Percentiles rank a stretch among this genome's conserved stretches.
These are phyloP conservation scores for Larix kaempferi DNA, from an alignment of 75 land plant species.

Conservation along the genomic window DNA sequence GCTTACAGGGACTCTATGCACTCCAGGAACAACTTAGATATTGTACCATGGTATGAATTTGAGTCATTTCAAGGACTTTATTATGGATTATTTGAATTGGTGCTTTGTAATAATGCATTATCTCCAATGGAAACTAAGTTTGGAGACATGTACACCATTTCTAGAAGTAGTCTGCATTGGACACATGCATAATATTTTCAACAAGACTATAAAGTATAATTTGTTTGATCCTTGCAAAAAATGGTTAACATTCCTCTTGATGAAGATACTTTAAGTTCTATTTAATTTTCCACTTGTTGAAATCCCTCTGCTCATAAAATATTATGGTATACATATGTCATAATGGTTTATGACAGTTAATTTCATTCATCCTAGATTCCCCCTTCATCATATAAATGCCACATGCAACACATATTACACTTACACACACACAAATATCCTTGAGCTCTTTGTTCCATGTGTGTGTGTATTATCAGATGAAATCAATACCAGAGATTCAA, in stretches of 20 bases:
- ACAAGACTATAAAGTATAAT: conserved; percentile 75
- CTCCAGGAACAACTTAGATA: no score
- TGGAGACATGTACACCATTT: conserved; percentile 48
- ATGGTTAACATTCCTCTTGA: conserved; percentile 58
- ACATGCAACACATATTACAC: background rate
- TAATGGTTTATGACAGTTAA: background rate
- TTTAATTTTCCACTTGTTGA: background rate
- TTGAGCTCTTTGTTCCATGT: no score
- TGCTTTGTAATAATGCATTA: conserved; percentile 36
- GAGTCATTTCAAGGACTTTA: no score
- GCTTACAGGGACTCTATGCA: no score
- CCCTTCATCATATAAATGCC: no score
- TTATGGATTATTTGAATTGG: conserved; percentile 44
- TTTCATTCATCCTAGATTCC: no score
- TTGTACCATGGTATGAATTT: no score
- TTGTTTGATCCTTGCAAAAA: conserved; percentile 57
- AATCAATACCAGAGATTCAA: no score
- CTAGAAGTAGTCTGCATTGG: conserved; percentile 54
- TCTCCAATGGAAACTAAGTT: conserved; percentile 34
- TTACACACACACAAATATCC: background rate
- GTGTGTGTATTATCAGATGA: no score
- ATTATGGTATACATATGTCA: background rate
- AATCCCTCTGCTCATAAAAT: background rate
- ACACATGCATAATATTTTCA: conserved; percentile 66
- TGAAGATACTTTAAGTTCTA: conserved; percentile 50